Conservation (phyloP, 2,329 filamentous ascomycete genomes). For the Xylaria sp. region DNA sequence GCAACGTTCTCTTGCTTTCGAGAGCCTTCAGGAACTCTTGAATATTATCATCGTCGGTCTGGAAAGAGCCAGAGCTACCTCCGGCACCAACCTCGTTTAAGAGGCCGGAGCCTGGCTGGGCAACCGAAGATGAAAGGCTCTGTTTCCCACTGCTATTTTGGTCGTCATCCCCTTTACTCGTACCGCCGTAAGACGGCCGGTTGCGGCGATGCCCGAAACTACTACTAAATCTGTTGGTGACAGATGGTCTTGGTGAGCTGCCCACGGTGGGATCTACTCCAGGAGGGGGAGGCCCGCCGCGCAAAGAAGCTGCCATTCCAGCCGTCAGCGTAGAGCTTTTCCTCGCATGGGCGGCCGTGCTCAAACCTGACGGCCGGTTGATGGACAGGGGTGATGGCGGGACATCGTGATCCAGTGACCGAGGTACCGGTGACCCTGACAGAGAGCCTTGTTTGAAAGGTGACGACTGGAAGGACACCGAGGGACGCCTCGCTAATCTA, state of each 20-base stretch:
- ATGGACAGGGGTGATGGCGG: slow-evolving; percentile 60
- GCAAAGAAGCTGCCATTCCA: slow-evolving; percentile 73
- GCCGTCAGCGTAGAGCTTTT: slow-evolving; percentile 75
- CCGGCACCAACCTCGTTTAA: slow-evolving; percentile 71
- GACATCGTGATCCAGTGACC: slow-evolving; percentile 52
- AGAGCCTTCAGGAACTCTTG: slow-evolving; percentile 89
- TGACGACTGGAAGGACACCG: slow-evolving; percentile 75
- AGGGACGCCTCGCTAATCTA: slow-evolving; percentile 69
- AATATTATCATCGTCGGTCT: slow-evolving; percentile 87
- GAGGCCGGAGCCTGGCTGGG: slow-evolving; percentile 76
- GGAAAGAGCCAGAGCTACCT: slow-evolving; percentile 67
- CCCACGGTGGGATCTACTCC: slow-evolving; percentile 67
- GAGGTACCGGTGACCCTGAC: slow-evolving; percentile 77
- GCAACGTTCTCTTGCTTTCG: slow-evolving; percentile 84
- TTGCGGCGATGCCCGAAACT: slow-evolving; percentile 87
- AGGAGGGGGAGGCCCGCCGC: slow-evolving; percentile 64
- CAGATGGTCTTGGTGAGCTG: slow-evolving; percentile 77
- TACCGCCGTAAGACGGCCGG: slow-evolving; percentile 74
- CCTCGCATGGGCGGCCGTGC: slow-evolving; percentile 59
- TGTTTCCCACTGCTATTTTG: slow-evolving; percentile 80
- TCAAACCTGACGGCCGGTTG: slow-evolving; percentile 50
- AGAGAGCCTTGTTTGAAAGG: slow-evolving; percentile 96
- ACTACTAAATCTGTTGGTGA: slow-evolving; percentile 86
- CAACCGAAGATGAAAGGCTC: slow-evolving; percentile 70
- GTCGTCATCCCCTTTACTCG: slow-evolving; percentile 72